phyloP scores from a whole-genome alignment of 1,139 yeast genomes.

The Kazachstania sp. region DNA sequence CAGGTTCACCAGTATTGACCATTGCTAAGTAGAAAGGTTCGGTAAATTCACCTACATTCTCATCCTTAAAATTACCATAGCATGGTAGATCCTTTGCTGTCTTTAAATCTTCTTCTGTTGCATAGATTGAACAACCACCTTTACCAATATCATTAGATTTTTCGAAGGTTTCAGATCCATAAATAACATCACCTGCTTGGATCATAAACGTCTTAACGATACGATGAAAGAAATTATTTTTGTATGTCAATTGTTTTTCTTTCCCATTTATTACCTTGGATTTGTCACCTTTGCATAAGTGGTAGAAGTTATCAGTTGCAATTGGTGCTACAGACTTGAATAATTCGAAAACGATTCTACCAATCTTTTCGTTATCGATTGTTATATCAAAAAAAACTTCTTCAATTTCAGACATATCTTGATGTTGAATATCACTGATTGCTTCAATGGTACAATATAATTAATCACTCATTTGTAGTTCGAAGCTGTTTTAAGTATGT shows the following conservation, averaged over 20 bases:
- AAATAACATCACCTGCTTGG: slow-evolving; percentile 64
- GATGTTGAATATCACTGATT: too few relatives aligned
- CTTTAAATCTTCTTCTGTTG: slow-evolving; percentile 22
- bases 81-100: slow-evolving; percentile 14
- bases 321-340: slow-evolving; percentile 47
- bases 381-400: slow-evolving; percentile 42
- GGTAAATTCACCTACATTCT: slow-evolving; percentile 42
- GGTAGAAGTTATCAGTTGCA: slow-evolving; percentile 46
- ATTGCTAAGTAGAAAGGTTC: slow-evolving; percentile 53
- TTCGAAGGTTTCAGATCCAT: slow-evolving; percentile 27
- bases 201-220: slow-evolving; percentile 68
- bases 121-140: slow-evolving; percentile 45
- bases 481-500: too few relatives aligned
- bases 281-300: slow-evolving; percentile 37
- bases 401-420: background rate
- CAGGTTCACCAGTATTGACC: slow-evolving; percentile 56
- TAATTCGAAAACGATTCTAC: slow-evolving; percentile 61
- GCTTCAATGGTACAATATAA: too few relatives aligned
- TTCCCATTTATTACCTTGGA: slow-evolving; percentile 24
- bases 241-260: slow-evolving; percentile 30
- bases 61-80: slow-evolving; percentile 47
- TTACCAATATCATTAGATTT: slow-evolving; percentile 40
- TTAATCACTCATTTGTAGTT: too few relatives aligned
- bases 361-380: slow-evolving; percentile 40
- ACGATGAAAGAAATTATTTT: slow-evolving; percentile 51